Evolutionary conservation across 345 rosid species (phyloP), one percentile per base, ranked within the genome.

Genomic region (Brassica carinata): DNA sequence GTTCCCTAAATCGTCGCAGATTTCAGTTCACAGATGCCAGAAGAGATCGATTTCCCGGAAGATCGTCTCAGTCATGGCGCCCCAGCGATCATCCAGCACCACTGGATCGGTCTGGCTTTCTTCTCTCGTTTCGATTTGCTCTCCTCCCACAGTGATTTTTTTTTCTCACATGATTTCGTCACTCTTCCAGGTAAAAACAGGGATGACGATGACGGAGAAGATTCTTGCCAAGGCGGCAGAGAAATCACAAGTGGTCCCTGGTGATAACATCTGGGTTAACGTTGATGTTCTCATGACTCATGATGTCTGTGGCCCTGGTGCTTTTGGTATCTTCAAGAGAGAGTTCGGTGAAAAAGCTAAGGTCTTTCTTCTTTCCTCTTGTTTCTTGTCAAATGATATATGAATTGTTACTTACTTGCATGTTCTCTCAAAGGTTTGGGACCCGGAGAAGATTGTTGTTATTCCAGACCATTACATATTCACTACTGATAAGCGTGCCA

Each of bases 401-500:
- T 45, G 45, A 15, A 76, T 79, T 64, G 57, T 31, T 79, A 18
- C 51, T 76, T 65, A 26, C 8, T 33, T 64, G 55, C 62, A 23
- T 23, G 26, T 23, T 23, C 26, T 31, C 17, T 84, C 76, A 79
- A 38, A 95, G 99, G 99, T 96, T 74, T 96, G 99, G 99, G 98
- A 96, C 77, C 91, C 90, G 5, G 97, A 96, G 86, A 93, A 93
- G 89, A 57, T 96, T 81, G 97, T 96, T 69, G 87, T 96, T 67
- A 96, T 96, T 65, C 99, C 99, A 34, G 99, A 96, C 55, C 99
- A 96, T 86, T 96, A 96, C 71, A 93, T 96, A 58, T 93, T 96
- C 89, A 96, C 99, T 18, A 66, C 83, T 40, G 98, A 96, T 78
- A 91, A 96, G 74, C 99, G 92, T 67, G 96, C 99, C 7, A 96